Base-by-base conservation (phyloP, 768 basidiomycete genomes). In the Suillus plorans region DNA sequence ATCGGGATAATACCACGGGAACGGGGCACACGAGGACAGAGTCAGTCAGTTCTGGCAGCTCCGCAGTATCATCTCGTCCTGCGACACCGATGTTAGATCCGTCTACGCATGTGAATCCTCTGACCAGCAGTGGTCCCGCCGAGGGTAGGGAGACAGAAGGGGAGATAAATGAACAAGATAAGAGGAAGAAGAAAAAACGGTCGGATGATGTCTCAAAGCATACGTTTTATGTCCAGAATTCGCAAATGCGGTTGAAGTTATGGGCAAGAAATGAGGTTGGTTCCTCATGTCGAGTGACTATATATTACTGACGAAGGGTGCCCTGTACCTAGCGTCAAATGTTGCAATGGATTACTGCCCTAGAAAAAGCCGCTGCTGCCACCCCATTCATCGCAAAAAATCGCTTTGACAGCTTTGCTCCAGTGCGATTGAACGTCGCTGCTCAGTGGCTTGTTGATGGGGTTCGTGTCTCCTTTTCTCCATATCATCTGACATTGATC, bases 371-470 rank as follows among this genome's bases (percentile, higher is more conserved):
- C 34, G 88, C 92, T 0, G 82, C 84, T 20, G 82, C 85, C 34
- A 92, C 89, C n/a, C 86, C 88, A 64, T 99, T 91, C 79, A 85
- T 86, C 6, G 84, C 88, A 18, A 81, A 81, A 42, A 95, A 98
- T 74, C 81, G 96, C n/a, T 98, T 97, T 74, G 91, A 89, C 65
- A 95, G 93, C 65, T 99, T 97, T 77, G 90, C 97, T 5, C 97
- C 97, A 1, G 90, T 98, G 61, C 85, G 97, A 39, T 77, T 91
- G 69, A 96, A 98, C 71, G 96, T 96, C 5, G 91, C 95, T 31
- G 92, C 96, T 5, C 96, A 99, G 71, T 99, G 97, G 97, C 87
- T 99, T 3, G 95, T 99, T 20, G 97, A 99, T 76, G 97, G 97
- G 20, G 94, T 96, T 65, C 4, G 52, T 53, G 14, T 50, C 22